A percentile compares a stretch with the other conserved stretches of the same genome.
phyloP scores from a whole-genome alignment of 371 early-diverging fungal genomes.

The Syncephalastrum contaminatum region DNA sequence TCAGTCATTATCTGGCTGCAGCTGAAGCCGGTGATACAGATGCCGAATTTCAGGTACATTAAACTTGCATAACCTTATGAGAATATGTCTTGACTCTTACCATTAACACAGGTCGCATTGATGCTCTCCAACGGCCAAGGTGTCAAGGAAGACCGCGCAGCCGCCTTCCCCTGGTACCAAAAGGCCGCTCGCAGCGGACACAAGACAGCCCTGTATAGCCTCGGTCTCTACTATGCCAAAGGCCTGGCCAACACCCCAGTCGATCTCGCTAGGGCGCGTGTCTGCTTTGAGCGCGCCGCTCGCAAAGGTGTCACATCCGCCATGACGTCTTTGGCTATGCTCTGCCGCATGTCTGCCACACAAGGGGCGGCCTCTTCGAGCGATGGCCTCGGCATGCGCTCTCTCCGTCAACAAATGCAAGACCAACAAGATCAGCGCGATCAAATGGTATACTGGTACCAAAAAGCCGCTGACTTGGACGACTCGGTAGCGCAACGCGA shows the following conservation, averaged over 20 bases:
- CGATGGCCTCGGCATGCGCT: background rate
- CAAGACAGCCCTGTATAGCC: slow-evolving; percentile 26
- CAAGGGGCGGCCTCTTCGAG: background rate
- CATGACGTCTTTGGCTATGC: slow-evolving; percentile 32
- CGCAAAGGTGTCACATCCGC: slow-evolving; percentile 30
- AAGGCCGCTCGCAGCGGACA: slow-evolving; percentile 48
- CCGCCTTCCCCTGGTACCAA: slow-evolving; percentile 48
- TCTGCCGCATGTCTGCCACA: slow-evolving; percentile 10
- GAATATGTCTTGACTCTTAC: background rate
- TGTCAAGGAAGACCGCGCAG: slow-evolving; percentile 28
- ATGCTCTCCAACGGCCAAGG: slow-evolving; percentile 48
- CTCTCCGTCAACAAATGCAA: slow-evolving; percentile 18
- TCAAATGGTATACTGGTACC: slow-evolving; percentile 41
- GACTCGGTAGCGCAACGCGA: slow-evolving; percentile 69
- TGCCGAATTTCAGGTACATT: slow-evolving; percentile 29
- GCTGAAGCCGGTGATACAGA: slow-evolving; percentile 24
- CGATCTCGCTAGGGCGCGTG: slow-evolving; percentile 26
- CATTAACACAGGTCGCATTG: slow-evolving; percentile 20
- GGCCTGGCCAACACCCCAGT: slow-evolving; percentile 31
- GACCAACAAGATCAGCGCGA: slow-evolving; percentile 19
- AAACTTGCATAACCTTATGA: background rate
- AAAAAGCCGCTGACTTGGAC: slow-evolving; percentile 42
- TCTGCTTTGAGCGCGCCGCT: slow-evolving; percentile 39
- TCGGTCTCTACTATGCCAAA: slow-evolving; percentile 45
- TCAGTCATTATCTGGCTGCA: slow-evolving; percentile 21